Conservation (phyloP, 2,329 filamentous ascomycete genomes). For the Paecilomyces sp. region DNA sequence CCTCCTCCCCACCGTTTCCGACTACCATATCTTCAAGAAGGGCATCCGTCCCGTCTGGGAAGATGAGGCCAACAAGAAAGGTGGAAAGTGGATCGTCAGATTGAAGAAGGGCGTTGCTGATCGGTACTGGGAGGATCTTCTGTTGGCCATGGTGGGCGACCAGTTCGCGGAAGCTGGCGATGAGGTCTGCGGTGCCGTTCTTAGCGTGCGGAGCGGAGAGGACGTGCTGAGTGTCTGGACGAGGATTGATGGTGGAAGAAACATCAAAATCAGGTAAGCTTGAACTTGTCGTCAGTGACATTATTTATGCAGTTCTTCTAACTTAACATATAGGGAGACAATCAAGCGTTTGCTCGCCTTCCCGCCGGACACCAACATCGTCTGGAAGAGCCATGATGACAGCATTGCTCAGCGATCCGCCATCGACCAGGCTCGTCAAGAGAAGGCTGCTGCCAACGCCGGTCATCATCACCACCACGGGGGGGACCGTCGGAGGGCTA, state of each 20-base stretch:
- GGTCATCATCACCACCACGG: slow-evolving; percentile 26
- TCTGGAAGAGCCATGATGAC: slow-evolving; percentile 94
- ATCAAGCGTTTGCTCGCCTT: slow-evolving; percentile 86
- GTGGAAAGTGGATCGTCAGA: slow-evolving; percentile 95
- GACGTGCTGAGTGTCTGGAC: slow-evolving; percentile 98
- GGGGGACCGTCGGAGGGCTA: slow-evolving; percentile 34
- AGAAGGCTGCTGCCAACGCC: slow-evolving; percentile 53
- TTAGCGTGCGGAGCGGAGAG: slow-evolving; percentile 91
- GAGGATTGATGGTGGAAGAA: slow-evolving; percentile 82
- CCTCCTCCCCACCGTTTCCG: slow-evolving; percentile 78
- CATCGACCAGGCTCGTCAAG: slow-evolving; percentile 84
- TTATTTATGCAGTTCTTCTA: slow-evolving; percentile 7
- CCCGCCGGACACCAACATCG: slow-evolving; percentile 79
- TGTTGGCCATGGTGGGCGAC: slow-evolving; percentile 85
- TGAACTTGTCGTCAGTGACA: not conserved
- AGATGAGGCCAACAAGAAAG: slow-evolving; percentile 91
- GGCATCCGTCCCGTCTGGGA: slow-evolving; percentile 97
- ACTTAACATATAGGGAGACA: slow-evolving; percentile 60
- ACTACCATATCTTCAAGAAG: slow-evolving; percentile 97
- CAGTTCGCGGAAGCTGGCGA: slow-evolving; percentile 89
- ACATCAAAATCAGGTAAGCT: slow-evolving; percentile 87
- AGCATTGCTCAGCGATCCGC: slow-evolving; percentile 88
- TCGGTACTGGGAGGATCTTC: slow-evolving; percentile 91
- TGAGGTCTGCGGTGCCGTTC: slow-evolving; percentile 88
- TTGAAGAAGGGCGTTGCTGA: slow-evolving; percentile 97